Conservation (phyloP, 2,329 filamentous ascomycete genomes). For the Trichoderma brevicompactum region DNA sequence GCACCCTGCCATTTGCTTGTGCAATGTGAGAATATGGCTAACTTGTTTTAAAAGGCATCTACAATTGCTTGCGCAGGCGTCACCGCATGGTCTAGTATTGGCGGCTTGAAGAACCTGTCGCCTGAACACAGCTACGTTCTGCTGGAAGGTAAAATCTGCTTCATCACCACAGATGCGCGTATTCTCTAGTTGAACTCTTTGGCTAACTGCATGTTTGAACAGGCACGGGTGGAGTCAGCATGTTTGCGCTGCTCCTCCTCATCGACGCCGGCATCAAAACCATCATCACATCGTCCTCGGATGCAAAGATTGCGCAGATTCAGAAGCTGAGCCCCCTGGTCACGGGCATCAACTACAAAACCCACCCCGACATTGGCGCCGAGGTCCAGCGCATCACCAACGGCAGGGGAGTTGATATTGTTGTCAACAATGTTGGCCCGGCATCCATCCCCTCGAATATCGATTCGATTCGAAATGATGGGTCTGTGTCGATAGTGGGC, state of each 20-base stretch:
- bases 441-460: neutral
- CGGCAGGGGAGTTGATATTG: neutral
- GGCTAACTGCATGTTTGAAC: neutral
- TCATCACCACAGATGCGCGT: neutral
- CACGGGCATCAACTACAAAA: slow-evolving; percentile 3
- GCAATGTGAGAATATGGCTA: neutral
- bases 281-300: slow-evolving; percentile 4
- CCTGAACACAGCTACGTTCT: neutral
- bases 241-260: slow-evolving; percentile 10
- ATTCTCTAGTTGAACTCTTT: neutral
- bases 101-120: neutral
- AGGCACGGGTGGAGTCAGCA: slow-evolving; percentile 8
- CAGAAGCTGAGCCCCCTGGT: neutral
- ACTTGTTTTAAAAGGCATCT: neutral
- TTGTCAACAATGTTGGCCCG: neutral
- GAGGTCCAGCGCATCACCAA: slow-evolving; percentile 5
- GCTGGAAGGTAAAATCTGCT: neutral
- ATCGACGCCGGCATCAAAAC: slow-evolving; percentile 7
- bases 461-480: neutral
- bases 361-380: neutral
- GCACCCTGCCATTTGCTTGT: neutral
- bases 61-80: slow-evolving; percentile 19
- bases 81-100: neutral
- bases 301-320: neutral
- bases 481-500: neutral